Evolutionary conservation across 306 rosid species (phyloP).

Genomic region (Delonix regia): DNA sequence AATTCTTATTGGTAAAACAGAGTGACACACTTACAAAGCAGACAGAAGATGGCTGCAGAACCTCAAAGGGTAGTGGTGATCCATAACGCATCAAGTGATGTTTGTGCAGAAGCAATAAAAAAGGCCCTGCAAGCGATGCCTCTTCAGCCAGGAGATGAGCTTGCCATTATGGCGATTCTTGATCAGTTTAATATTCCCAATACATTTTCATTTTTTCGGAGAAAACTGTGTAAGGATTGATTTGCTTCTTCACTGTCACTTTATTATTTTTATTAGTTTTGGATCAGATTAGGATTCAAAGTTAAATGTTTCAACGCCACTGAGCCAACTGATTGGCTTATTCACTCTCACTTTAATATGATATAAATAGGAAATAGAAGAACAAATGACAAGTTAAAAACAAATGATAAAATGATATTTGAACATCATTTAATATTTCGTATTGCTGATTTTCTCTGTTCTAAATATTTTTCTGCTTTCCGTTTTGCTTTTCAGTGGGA

Average conservation of each 20-base stretch:
- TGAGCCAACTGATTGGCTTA: not conserved
- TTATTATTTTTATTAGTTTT: too few relatives aligned
- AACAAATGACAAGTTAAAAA: not conserved
- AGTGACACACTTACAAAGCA: not conserved
- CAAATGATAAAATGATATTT: not conserved
- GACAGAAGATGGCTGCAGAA: slow-evolving; percentile 33
- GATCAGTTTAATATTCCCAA: slow-evolving; percentile 76
- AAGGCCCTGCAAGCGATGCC: slow-evolving; percentile 48
- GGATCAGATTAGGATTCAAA: not conserved
- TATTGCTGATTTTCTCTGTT: slow-evolving; percentile 13
- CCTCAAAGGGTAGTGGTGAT: slow-evolving; percentile 65
- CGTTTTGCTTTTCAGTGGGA: slow-evolving; percentile 57
- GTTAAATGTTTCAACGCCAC: not conserved
- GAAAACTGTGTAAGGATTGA: not conserved
- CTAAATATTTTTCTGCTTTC: not conserved
- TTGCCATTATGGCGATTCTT: slow-evolving; percentile 47
- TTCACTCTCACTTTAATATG: not conserved
- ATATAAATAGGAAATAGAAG: not conserved
- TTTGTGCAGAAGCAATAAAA: slow-evolving; percentile 49
- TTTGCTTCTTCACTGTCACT: not conserved
- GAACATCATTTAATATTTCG: not conserved
- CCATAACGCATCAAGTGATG: slow-evolving; percentile 69
- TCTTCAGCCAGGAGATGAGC: slow-evolving; percentile 35
- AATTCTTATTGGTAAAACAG: not conserved
- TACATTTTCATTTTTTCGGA: slow-evolving; percentile 60